Conservation (phyloP, 306 rosid genomes). For the Trifolium dubium region DNA sequence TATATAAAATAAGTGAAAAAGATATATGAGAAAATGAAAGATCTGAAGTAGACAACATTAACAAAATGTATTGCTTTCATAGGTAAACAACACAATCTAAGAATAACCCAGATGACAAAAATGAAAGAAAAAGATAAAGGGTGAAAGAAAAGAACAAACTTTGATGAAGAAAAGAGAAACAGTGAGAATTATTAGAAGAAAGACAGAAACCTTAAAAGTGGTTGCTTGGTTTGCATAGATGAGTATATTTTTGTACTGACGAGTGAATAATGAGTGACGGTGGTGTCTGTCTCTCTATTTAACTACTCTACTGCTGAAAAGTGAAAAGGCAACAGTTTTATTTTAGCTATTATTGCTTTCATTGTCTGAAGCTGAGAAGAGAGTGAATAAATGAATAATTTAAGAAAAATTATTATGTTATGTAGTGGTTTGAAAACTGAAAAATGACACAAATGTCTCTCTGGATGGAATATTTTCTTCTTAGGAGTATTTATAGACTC, state of each 20-base stretch:
- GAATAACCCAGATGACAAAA: constrained; percentile 16
- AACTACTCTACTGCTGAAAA: neutral
- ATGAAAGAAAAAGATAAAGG: neutral
- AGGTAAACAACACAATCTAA: neutral
- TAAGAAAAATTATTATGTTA: too few species aligned
- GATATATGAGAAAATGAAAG: neutral
- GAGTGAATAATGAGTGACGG: neutral
- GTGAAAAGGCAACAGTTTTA: neutral
- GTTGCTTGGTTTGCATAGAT: constrained; percentile 2
- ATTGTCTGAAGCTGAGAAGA: neutral
- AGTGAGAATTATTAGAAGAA: neutral
- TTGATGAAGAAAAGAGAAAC: neutral
- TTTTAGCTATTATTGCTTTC: neutral
- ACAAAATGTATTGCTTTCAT: neutral
- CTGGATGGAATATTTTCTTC: too few species aligned
- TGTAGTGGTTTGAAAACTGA: too few species aligned
- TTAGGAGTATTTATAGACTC: too few species aligned
- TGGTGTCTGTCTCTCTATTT: neutral
- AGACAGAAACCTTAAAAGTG: neutral
- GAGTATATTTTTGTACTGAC: neutral
- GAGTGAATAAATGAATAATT: too few species aligned
- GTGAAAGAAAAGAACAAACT: constrained; percentile 26
- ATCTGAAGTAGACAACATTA: constrained; percentile 16
- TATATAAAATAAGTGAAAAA: neutral
- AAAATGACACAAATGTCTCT: too few species aligned